Evolutionary conservation across 1,284 basidiomycete genomes (phyloP).

Genomic region (Leccinum subrobustum): DNA sequence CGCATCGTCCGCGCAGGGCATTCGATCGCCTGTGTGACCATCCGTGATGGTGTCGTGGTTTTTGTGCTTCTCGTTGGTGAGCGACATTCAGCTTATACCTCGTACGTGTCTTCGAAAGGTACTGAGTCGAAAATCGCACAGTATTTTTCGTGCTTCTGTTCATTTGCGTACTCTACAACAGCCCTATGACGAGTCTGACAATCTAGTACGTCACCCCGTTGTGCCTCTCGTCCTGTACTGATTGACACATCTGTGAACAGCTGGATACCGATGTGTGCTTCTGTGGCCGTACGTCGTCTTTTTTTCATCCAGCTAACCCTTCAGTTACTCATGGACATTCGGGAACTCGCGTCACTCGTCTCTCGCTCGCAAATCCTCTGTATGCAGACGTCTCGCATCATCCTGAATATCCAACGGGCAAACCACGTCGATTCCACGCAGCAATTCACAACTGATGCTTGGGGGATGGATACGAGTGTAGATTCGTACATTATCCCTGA

Average conservation of each 20-base stretch:
- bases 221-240: not conserved
- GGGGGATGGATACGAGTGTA: slow-evolving; percentile 12
- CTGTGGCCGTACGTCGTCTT: slow-evolving; percentile 16
- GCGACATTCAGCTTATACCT: not conserved
- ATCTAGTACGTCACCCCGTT: slow-evolving; percentile 13
- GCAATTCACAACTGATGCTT: slow-evolving; percentile 20
- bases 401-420: slow-evolving; percentile 22
- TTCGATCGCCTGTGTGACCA: slow-evolving; percentile 21
- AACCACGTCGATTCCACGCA: fast-evolving
- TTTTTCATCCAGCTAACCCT: not conserved
- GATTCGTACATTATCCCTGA: slow-evolving; percentile 20
- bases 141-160: slow-evolving; percentile 12
- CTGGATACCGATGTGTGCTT: slow-evolving; percentile 22
- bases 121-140: not conserved
- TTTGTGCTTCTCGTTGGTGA: slow-evolving; percentile 20
- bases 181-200: slow-evolving; percentile 7
- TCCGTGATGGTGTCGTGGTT: slow-evolving; percentile 24
- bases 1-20: not conserved
- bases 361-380: not conserved
- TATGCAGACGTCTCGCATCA: slow-evolving; percentile 21
- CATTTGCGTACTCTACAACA: slow-evolving; percentile 3
- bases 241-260: slow-evolving; percentile 10
- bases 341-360: not conserved
- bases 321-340: not conserved
- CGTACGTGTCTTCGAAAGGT: not conserved